Conservation (phyloP, 2,329 filamentous ascomycete genomes). For the Diaporthe eres region DNA sequence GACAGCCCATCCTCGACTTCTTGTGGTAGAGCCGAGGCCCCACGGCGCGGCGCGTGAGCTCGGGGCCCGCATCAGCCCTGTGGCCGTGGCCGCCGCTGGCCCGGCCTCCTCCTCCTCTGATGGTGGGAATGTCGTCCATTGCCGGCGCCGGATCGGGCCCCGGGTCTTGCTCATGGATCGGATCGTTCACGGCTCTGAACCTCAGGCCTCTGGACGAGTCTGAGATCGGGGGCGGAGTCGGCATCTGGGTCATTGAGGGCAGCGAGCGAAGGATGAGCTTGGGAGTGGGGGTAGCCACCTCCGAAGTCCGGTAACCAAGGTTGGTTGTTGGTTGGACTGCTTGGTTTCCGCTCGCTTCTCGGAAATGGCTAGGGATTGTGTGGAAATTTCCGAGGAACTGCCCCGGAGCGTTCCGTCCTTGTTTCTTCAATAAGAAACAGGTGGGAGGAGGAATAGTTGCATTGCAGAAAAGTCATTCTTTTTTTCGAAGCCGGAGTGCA, state of each 20-base stretch:
- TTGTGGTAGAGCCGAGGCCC: constrained; percentile 50
- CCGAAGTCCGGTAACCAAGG: constrained; percentile 2
- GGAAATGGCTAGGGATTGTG: neutral
- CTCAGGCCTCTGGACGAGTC: constrained; percentile 4
- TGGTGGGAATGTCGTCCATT: constrained; percentile 12
- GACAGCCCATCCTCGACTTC: constrained; percentile 50
- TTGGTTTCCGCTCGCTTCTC: neutral
- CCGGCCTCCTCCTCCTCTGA: constrained; percentile 14
- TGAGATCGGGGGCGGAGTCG: constrained; percentile 9
- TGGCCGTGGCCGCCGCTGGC: neutral
- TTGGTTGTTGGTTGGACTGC: neutral
- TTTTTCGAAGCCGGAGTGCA: neutral
- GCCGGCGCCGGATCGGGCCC: neutral
- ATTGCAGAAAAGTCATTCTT: neutral
- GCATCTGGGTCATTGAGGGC: constrained; percentile 6
- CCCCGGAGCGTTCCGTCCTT: constrained; percentile 3
- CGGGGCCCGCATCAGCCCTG: neutral
- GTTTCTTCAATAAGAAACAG: neutral
- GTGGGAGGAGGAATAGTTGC: neutral
- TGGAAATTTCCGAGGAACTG: neutral
- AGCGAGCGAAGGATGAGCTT: constrained; percentile 24
- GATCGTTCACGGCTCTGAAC: constrained; percentile 21
- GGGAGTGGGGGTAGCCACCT: constrained; percentile 1
- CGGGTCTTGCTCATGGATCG: neutral
- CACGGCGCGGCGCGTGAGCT: constrained; percentile 30